phyloP scores from a whole-genome alignment of 176 grass and related monocot genomes.

The Musa beccarii region DNA sequence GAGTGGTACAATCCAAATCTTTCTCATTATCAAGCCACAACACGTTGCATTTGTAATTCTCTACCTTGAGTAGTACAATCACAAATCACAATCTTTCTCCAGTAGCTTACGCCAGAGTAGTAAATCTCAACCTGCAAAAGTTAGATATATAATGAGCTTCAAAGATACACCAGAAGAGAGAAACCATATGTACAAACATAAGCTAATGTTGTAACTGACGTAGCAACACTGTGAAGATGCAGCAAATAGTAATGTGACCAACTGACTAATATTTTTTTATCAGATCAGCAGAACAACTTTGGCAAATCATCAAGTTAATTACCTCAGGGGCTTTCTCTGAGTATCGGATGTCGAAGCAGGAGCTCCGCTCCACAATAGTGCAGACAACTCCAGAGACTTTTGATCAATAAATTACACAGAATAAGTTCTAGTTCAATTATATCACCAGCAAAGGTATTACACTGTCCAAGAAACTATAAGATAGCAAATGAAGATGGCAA shows the following conservation, averaged over 20 bases:
- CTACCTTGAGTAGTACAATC: background rate
- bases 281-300: background rate
- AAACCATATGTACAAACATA: background rate
- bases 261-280: background rate
- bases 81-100: conserved; percentile 23
- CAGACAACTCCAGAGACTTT: conserved; percentile 52
- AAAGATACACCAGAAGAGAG: background rate
- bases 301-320: conserved; percentile 15
- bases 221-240: background rate
- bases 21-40: too few species aligned
- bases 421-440: conserved; percentile 12
- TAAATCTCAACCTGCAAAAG: conserved; percentile 59
- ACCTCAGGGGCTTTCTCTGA: conserved; percentile 63
- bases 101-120: conserved; percentile 38
- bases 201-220: background rate
- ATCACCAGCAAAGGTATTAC: conserved; percentile 4
- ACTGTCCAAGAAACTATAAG: background rate
- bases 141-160: conserved; percentile 10
- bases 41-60: background rate
- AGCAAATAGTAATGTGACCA: background rate
- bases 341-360: conserved; percentile 27
- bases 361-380: conserved; percentile 22
- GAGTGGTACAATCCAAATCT: too few species aligned
- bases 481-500: background rate
- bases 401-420: conserved; percentile 16